Evolutionary conservation across 768 basidiomycete genomes (phyloP), one percentile per base, ranked within the genome.

Genomic region (Goffeauzyma gilvescens): DNA sequence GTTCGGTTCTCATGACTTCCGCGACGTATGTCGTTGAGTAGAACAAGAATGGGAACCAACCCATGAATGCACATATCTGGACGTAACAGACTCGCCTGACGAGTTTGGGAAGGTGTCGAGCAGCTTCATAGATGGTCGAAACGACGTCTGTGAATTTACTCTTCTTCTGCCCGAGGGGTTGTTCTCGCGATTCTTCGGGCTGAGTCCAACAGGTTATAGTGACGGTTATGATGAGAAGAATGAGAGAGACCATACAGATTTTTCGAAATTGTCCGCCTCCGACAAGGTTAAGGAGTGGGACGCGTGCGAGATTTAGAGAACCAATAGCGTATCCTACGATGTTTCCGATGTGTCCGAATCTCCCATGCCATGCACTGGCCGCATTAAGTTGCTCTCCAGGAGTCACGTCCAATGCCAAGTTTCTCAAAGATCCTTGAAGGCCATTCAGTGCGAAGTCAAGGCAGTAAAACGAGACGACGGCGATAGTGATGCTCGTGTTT

Each of bases 311-410:
- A n/a, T 90, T 84, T 41, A 93, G 62, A 38, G 42, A 44, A 81
- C 84, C 87, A 58, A 90, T 80, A 1, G 82, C 82, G 66, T 78
- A 95, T 7, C 93, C 93, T 50, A 95, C 62, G 37, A 96, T 90
- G 58, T 93, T 96, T 17, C 87, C 93, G n/a, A 86, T 76, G 58
- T 96, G 86, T 32, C 76, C 79, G 81, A 95, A 93, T 48, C 85
- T 71, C 34, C 89, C 81, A 45, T 95, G 87, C 87, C 90, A 98
- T 25, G 93, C 93, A 66, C 96, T 98, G 4, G 80, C 86, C n/a
- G 76, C 72, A 43, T 79, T 86, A 10, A 95, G 73, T 61, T 95
- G 90, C 48, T 78, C 74, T 12, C 82, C 74, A 5, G 93, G 89
- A 0, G 84, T 75, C 38, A 90, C 67, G 59, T 98, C 93, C 45